Evolutionary conservation across 306 rosid genomes (phyloP), one percentile per base, ranked within the genome.

Genomic region (Clitoria ternatea): DNA sequence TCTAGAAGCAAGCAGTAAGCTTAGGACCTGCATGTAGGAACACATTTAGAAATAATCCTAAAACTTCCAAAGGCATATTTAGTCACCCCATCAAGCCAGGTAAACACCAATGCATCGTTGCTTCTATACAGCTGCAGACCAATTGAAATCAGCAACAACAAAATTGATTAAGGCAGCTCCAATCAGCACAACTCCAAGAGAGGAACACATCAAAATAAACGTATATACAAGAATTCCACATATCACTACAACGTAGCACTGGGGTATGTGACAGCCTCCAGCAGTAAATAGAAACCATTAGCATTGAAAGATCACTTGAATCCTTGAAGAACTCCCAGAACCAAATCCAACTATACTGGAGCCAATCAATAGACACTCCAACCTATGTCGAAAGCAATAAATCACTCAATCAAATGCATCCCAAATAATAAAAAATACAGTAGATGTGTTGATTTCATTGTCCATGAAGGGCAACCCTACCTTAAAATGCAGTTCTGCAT

Each of bases 341-440:
- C 82, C 91, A 85, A 83, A 77, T 86, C 86, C 93, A 85, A 83
- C 86, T 90, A 88, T 74, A 86, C 76, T 84, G 87, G 84, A 83
- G 73, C 76, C 73, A 73, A 72, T 55, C 89, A 84, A 77, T 75
- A 80, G 83, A 79, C 69, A 77, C 84, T 83, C 85, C 94, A 80
- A 93, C 98, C 98, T 93, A 93, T 79, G 83, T 86, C 88, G 77
- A 82, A 85, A 93, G 88, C 85, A 93, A 85, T 78, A 85, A 71
- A 90, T 57, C 88, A 85, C 89, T 78, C 87, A 73, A 93, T 93
- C 88, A 93, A 90, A 84, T 85, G 85, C 49, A 81, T 79, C 83
- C 77, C 79, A 65, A 36, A 70, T 64, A 61, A 77, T 36, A 52
- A 48, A 49, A 49, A 74, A 76, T 77, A 65, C 64, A 77, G 79